Evolutionary conservation across 169 alveolate species (phyloP), one percentile per base, ranked within the genome.

Genomic region (Cryptosporidium viatorum): DNA sequence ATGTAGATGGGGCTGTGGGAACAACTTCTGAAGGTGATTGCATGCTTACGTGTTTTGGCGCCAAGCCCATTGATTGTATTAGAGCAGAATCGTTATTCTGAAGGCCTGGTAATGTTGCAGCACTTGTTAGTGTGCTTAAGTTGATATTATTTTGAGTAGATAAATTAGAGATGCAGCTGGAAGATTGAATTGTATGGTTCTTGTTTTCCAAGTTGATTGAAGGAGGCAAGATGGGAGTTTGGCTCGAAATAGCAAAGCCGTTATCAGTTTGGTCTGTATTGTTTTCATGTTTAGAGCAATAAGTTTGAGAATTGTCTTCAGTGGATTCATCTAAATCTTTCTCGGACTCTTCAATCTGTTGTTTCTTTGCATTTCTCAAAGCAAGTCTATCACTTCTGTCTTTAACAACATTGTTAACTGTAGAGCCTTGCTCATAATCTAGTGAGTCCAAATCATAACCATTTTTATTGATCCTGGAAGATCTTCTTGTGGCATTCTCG

Each of bases 371-470:
- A 62, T 80, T 80, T 45, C 87, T 59, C 6, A 60, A 5, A 12
- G 87, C 87, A 45, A 80, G 67, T 43, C 87, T 39, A 43, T 60
- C 67, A n/a, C 87, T 65, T 50, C 87, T 80, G 50, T 80, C 75
- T 33, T 26, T 73, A 29, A 80, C 67, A 39, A 39, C 21, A 39
- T 80, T 59, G 12, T 26, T 60, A 23, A 35, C 6, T 29, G 75
- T 37, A 4, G 29, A 31, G 21, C 62, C n/a, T 0, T 70, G 37
- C 29, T 43, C 84, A 23, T 43, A 7, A n/a, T 48, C 37, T 9
- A 35, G 26, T 18, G 65, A 41, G 6, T 59, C 73, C 0, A 14
- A 16, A 26, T 62, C 87, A 43, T 41, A 80, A 18, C 29, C 23
- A 55, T 58, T 18, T 41, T 48, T 80, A 65, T 59, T 62, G 7